Conservation (phyloP, 306 rosid species). For the Lathyrus sativus region DNA sequence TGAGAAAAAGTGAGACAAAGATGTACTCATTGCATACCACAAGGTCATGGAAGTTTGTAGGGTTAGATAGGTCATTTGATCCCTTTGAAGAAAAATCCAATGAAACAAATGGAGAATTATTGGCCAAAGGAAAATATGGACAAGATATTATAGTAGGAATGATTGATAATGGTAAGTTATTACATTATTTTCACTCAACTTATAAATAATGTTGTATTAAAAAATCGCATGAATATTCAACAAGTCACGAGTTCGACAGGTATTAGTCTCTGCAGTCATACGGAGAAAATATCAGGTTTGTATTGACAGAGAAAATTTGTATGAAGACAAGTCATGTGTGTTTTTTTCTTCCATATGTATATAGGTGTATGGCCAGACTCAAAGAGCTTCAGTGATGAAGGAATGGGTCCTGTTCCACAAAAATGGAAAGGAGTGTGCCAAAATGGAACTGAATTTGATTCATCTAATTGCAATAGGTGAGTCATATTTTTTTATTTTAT, state of each 20-base stretch:
- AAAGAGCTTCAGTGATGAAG: constrained; percentile 74
- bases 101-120: constrained; percentile 43
- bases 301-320: background rate
- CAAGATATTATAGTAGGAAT: constrained; percentile 66
- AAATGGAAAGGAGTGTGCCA: constrained; percentile 83
- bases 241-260: too few species aligned
- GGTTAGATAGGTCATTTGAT: constrained; percentile 44
- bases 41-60: constrained; percentile 64
- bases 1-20: constrained; percentile 41
- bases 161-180: constrained; percentile 62
- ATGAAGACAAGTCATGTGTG: background rate
- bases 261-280: too few species aligned
- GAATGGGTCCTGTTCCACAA: constrained; percentile 69
- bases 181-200: too few species aligned
- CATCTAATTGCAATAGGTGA: constrained; percentile 73
- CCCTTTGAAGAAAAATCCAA: background rate
- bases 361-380: constrained; percentile 93
- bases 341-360: background rate
- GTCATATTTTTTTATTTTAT: background rate
- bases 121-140: constrained; percentile 61
- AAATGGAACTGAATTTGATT: constrained; percentile 61
- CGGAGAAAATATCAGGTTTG: too few species aligned
- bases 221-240: too few species aligned
- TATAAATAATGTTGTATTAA: too few species aligned
- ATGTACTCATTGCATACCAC: constrained; percentile 58